These are phyloP conservation scores for Xylaria acuta DNA, from an alignment of 495 filamentous ascomycete genomes.

Conservation along the genomic window DNA sequence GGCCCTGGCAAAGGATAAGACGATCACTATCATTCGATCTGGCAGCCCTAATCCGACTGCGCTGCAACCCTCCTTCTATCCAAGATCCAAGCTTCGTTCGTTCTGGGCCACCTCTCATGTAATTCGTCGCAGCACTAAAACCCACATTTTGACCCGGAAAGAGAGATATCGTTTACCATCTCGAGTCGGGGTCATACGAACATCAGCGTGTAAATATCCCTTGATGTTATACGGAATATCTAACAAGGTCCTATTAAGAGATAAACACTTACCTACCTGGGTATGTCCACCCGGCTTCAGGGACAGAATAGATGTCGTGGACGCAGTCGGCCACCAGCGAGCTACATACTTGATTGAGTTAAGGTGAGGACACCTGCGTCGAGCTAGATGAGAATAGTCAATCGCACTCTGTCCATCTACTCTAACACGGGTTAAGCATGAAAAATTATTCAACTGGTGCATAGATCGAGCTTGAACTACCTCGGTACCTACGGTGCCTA, in stretches of 20 bases:
- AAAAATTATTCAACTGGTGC: no score
- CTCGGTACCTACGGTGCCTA: not conserved
- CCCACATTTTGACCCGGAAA: not conserved
- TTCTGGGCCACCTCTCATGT: not conserved
- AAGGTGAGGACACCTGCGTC: not conserved
- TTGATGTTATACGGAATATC: not conserved
- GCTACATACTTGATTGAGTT: slow-evolving; percentile 1
- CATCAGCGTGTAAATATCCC: not conserved
- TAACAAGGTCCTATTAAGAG: not conserved
- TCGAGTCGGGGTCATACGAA: not conserved
- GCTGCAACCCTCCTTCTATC: slow-evolving; percentile 6
- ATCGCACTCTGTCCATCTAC: not conserved
- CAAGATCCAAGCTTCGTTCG: not conserved
- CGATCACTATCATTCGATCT: not conserved
- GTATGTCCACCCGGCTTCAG: not conserved
- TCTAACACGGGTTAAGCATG: not conserved
- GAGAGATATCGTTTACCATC: not conserved
- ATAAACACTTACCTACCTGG: no score
- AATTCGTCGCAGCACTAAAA: not conserved
- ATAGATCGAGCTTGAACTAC: not conserved
- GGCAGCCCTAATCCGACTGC: not conserved
- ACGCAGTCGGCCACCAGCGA: not conserved
- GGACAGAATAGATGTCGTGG: not conserved
- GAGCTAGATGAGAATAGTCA: not conserved
- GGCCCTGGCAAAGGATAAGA: not conserved